phyloP scores from a whole-genome alignment of 345 rosid species.

The Erodium maritimum region DNA sequence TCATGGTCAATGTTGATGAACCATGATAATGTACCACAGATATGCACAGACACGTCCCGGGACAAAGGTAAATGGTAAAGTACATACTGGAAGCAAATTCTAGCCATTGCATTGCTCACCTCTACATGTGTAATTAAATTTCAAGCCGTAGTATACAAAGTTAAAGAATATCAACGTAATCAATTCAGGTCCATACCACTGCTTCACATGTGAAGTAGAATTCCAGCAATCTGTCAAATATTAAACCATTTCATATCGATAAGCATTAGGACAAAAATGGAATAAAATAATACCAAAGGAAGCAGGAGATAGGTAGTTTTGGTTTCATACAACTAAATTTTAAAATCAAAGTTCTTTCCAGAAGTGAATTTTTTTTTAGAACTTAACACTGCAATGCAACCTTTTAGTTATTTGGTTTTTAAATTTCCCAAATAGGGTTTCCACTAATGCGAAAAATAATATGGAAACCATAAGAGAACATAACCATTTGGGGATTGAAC shows the following conservation, averaged over 20 bases:
- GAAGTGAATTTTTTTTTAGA: not conserved
- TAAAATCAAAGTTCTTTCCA: not conserved
- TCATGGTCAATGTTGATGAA: no score
- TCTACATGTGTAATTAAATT: no score
- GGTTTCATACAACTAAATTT: not conserved
- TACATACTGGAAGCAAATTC: not conserved
- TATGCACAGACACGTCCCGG: not conserved
- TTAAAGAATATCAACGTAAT: conserved; percentile 7
- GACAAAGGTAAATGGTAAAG: not conserved
- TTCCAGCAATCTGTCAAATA: conserved; percentile 74
- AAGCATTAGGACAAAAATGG: not conserved
- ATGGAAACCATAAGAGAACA: not conserved
- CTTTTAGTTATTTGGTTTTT: not conserved
- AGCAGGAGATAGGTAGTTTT: not conserved
- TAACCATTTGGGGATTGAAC: not conserved
- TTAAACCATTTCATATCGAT: conserved; percentile 9
- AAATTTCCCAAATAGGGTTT: not conserved
- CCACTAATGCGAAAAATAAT: not conserved
- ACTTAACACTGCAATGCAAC: not conserved
- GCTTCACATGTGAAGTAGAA: conserved; percentile 55
- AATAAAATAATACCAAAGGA: no score
- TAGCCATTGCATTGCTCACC: not conserved
- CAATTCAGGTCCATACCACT: conserved; percentile 41
- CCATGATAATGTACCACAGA: not conserved
- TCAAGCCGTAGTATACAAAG: not conserved